These are phyloP conservation scores for Lepiota brunneoincarnata DNA, from an alignment of 768 basidiomycete genomes.

Conservation along the genomic window DNA sequence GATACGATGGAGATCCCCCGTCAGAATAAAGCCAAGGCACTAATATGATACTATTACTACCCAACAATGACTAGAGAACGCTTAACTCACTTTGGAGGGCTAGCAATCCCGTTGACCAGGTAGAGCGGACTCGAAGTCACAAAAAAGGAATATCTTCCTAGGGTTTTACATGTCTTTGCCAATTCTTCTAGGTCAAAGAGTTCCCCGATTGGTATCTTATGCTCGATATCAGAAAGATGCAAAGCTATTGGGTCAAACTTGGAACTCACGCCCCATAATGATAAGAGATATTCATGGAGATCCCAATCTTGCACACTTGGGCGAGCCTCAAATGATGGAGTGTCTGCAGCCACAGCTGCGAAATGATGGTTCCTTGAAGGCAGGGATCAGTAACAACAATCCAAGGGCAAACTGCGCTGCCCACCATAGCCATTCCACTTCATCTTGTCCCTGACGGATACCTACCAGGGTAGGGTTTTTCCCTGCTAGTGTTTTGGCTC, in stretches of 20 bases:
- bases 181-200: constrained; percentile 24
- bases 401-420: not conserved
- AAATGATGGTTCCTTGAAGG: constrained; percentile 22
- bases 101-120: constrained; percentile 24
- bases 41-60: not conserved
- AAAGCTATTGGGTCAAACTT: not conserved
- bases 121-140: constrained; percentile 24
- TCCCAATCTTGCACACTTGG: constrained; percentile 20
- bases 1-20: not conserved
- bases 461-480: constrained; percentile 11
- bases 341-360: constrained; percentile 23
- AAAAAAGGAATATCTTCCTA: constrained; percentile 22
- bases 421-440: constrained; percentile 24
- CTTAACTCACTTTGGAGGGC: constrained; percentile 22
- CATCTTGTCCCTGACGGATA: constrained; percentile 18
- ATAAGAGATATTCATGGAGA: constrained; percentile 23
- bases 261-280: constrained; percentile 23
- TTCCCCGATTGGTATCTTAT: constrained; percentile 25
- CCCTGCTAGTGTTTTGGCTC: not conserved
- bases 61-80: not conserved
- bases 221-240: not conserved
- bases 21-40: constrained; percentile 10
- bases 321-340: constrained; percentile 22
- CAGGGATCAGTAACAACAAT: not conserved
- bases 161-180: constrained; percentile 18